A percentile compares a stretch with the other conserved stretches of the same genome.
phyloP scores from a whole-genome alignment of 768 basidiomycete genomes.

The Tricholoma sp. region DNA sequence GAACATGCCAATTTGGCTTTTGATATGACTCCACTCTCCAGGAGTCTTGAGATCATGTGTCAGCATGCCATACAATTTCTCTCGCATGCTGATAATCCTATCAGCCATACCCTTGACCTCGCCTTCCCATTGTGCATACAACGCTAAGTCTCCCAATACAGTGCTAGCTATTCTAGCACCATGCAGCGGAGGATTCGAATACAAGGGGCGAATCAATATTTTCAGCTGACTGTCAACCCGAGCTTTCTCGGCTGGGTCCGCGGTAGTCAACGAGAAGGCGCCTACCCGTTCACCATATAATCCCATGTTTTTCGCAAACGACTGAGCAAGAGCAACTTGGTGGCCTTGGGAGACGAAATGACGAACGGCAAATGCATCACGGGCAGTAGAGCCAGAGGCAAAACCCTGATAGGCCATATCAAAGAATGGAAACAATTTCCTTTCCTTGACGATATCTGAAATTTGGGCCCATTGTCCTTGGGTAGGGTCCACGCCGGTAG shows the following conservation, averaged over 20 bases:
- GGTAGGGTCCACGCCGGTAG: constrained; percentile 96
- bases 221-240: constrained; percentile 93
- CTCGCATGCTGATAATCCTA: constrained; percentile 90
- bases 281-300: constrained; percentile 98
- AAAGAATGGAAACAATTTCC: constrained; percentile 94
- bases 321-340: constrained; percentile 87
- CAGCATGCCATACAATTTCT: constrained; percentile 72
- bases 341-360: constrained; percentile 91
- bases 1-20: constrained; percentile 97
- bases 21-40: constrained; percentile 93
- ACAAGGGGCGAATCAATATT: constrained; percentile 93
- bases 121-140: constrained; percentile 83
- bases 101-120: constrained; percentile 97
- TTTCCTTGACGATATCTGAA: constrained; percentile 82
- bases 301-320: constrained; percentile 99
- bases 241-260: constrained; percentile 68
- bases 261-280: constrained; percentile 81
- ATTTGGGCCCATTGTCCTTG: constrained; percentile 89
- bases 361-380: constrained; percentile 92
- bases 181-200: constrained; percentile 94
- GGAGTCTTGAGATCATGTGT: constrained; percentile 82
- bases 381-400: constrained; percentile 86
- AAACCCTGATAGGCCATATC: constrained; percentile 99
- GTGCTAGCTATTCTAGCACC: constrained; percentile 84
- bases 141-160: constrained; percentile 67